phyloP scores from a whole-genome alignment of 2,329 filamentous ascomycete genomes.

The Exophiala lecanii-corni region DNA sequence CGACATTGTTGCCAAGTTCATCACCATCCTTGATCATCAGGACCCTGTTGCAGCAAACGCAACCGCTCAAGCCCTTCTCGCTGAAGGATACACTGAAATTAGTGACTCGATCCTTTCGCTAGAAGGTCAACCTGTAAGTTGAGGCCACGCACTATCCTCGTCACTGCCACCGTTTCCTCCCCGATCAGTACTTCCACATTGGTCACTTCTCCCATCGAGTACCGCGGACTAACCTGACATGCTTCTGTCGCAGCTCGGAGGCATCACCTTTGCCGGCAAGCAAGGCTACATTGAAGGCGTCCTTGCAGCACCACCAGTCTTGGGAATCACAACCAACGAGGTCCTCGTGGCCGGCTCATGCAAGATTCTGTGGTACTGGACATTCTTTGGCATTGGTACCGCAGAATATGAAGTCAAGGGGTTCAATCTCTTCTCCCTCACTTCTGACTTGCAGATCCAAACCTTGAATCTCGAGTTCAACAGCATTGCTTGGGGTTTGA shows the following conservation, averaged over 20 bases:
- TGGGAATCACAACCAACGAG: slow-evolving; percentile 21
- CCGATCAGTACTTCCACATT: no score
- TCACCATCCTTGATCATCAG: slow-evolving; percentile 14
- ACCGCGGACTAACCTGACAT: slow-evolving; percentile 6
- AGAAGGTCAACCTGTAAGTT: slow-evolving; percentile 21
- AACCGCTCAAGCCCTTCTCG: slow-evolving; percentile 21
- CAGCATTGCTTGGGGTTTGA: slow-evolving; percentile 21
- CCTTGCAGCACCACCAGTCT: slow-evolving; percentile 14
- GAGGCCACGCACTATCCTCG: not conserved
- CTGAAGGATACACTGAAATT: slow-evolving; percentile 19
- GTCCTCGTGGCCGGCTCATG: slow-evolving; percentile 19
- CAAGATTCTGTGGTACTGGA: slow-evolving; percentile 23
- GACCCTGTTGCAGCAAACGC: slow-evolving; percentile 19
- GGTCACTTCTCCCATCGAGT: no score
- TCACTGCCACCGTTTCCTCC: not conserved
- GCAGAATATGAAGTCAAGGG: slow-evolving; percentile 21
- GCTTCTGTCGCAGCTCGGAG: slow-evolving; percentile 16
- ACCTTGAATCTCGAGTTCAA: slow-evolving; percentile 21
- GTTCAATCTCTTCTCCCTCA: slow-evolving; percentile 22
- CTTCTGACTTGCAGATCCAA: slow-evolving; percentile 9
- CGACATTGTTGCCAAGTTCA: slow-evolving; percentile 12
- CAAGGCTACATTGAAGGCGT: slow-evolving; percentile 20
- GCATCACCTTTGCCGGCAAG: slow-evolving; percentile 18
- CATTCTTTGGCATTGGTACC: slow-evolving; percentile 20
- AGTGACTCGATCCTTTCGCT: slow-evolving; percentile 24